phyloP scores from a whole-genome alignment of 208 protist species.

The Wallacemonas sp. region DNA sequence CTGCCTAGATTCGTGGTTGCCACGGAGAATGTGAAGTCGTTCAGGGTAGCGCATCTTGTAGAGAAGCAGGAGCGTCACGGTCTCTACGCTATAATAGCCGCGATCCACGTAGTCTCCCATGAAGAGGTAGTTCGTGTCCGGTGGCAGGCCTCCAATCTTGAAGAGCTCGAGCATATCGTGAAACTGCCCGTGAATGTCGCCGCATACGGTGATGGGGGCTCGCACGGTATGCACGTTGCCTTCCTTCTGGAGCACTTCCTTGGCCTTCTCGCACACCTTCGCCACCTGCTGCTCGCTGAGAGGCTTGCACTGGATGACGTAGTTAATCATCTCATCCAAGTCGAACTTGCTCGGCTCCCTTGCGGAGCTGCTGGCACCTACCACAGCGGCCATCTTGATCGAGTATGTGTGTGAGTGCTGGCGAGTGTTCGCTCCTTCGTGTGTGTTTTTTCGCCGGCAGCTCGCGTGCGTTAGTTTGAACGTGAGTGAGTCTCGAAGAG shows the following conservation, averaged over 20 bases:
- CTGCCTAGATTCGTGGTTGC: slow-evolving; percentile 98
- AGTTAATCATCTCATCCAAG: slow-evolving; percentile 86
- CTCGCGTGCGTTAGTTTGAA: too few species aligned
- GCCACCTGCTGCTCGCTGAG: slow-evolving; percentile 87
- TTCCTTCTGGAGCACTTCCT: slow-evolving; percentile 93
- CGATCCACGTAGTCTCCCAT: slow-evolving; percentile 97
- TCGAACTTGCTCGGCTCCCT: slow-evolving; percentile 69
- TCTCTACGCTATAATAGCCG: slow-evolving; percentile 95
- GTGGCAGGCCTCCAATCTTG: slow-evolving; percentile 94
- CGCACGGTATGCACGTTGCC: slow-evolving; percentile 90
- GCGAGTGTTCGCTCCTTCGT: neutral
- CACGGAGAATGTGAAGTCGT: slow-evolving; percentile 95
- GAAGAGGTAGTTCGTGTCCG: slow-evolving; percentile 99
- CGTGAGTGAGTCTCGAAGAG: neutral
- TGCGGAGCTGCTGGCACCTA: neutral
- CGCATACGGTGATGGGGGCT: slow-evolving; percentile 93
- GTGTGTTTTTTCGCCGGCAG: neutral
- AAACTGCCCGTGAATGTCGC: slow-evolving; percentile 97
- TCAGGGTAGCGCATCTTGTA: slow-evolving; percentile 97
- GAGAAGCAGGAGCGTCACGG: slow-evolving; percentile 91
- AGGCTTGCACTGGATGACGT: slow-evolving; percentile 87
- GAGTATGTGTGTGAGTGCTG: neutral
- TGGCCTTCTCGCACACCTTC: slow-evolving; percentile 86
- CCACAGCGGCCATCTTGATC: neutral
- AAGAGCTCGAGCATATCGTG: slow-evolving; percentile 99